Evolutionary conservation across 148 eudicot genomes (phyloP).

Genomic region (Nyssa sinensis): DNA sequence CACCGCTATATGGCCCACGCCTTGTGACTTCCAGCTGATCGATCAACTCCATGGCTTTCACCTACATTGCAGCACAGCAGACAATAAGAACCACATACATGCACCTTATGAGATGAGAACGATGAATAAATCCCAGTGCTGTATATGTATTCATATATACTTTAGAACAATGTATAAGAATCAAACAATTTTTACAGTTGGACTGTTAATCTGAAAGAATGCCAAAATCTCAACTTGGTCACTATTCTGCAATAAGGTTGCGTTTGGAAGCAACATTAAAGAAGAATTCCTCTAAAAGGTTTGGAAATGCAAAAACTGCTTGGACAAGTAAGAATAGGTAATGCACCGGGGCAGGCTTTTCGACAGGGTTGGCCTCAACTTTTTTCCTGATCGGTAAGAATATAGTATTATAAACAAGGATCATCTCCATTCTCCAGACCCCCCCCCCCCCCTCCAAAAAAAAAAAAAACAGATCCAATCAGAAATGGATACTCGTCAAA

Average conservation of each 20-base stretch:
- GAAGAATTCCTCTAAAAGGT: no score
- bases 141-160: neutral
- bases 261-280: no score
- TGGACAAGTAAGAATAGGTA: neutral
- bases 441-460: no score
- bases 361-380: no score
- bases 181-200: neutral
- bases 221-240: neutral
- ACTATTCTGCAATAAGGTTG: neutral
- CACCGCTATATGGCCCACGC: constrained; percentile 98
- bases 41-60: constrained; percentile 98
- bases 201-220: neutral
- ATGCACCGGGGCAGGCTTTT: no score
- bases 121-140: neutral
- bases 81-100: constrained; percentile 5
- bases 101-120: neutral
- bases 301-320: no score
- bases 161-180: neutral
- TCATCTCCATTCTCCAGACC: no score
- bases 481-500: no score
- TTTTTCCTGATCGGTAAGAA: no score
- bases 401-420: no score
- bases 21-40: constrained; percentile 85
- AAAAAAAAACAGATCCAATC: no score
- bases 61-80: constrained; percentile 37